Base-by-base conservation (phyloP, 1,284 basidiomycete genomes). In the Xerocomus minutiporus region DNA sequence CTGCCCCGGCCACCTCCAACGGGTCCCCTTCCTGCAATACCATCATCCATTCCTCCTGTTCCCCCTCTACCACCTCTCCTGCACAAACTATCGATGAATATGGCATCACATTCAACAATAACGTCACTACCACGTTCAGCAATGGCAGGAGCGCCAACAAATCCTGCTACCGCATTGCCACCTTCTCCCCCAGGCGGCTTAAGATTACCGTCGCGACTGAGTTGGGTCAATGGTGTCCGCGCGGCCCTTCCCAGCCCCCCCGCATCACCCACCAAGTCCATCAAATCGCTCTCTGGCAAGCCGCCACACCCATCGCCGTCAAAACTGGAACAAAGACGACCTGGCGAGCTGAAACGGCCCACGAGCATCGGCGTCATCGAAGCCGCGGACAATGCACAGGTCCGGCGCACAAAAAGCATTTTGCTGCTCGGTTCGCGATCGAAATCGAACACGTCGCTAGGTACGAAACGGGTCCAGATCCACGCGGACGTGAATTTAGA, bases 361-460 rank as follows among this genome's bases (percentile, higher is more conserved):
- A 57, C 52, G 8, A 71, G 68, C 45, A 56, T 71, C 34, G 56
- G 65, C 2, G 58, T 68, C 17, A 59, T 70, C 9, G 68, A 69
- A 40, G 68, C 65, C 43, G 63, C 66, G 23, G 64, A 66, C 28
- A 55, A 58, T 9, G 38, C 41, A 0, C 59, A 62, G 9, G 62
- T 64, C 17, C 61, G 63, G 28, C 59, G 64, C 9, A 69, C 67
- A 26, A 71, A 67, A 32, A 71, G 66, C 36, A 71, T 70, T 1
- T 15, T 71, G 0, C 25, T 71, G 17, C 63, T 70, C 1, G 62
- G 66, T 5, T 59, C 62, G n/a, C 56, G 54, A 44, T 67, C 67
- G 1, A 71, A 71, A 43, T 68, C 64, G 23, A 53, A 44, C 31
- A 35, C 35, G 6, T 67, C 62, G 5, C 44, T 69, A 3, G 53